A percentile compares a stretch with the other conserved stretches of the same genome.
Conservation (phyloP, 768 basidiomycete species). For the Harrya chromipes region DNA sequence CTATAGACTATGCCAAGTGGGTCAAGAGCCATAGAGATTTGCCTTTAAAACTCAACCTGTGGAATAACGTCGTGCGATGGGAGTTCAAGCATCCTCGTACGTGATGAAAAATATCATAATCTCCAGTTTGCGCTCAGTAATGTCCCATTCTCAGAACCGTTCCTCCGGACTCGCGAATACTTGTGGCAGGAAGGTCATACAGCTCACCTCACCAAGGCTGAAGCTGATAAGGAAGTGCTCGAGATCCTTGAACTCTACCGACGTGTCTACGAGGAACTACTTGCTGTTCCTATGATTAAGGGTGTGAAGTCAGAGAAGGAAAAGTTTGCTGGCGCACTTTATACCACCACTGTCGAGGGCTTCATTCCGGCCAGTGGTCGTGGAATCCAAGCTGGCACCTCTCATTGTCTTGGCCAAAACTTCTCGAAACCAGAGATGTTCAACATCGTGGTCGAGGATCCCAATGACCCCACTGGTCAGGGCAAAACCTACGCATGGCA, state of each 20-base stretch:
- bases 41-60: conserved; percentile 95
- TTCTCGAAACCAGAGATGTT: conserved; percentile 97
- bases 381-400: conserved; percentile 97
- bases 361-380: conserved; percentile 97
- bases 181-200: conserved; percentile 99
- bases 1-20: conserved; percentile 95
- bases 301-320: conserved; percentile 99
- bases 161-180: conserved; percentile 98
- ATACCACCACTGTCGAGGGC: conserved; percentile 97
- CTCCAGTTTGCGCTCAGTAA: background rate
- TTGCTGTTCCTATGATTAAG: conserved; percentile 95
- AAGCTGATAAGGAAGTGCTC: conserved; percentile 89
- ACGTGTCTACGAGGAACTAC: conserved; percentile 92
- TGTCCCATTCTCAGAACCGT: conserved; percentile 66
- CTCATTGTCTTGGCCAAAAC: conserved; percentile 97
- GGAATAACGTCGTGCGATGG: conserved; percentile 99
- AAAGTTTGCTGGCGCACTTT: conserved; percentile 97
- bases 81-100: conserved; percentile 98
- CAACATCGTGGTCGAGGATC: conserved; percentile 95
- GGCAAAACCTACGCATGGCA: conserved; percentile 90
- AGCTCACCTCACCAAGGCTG: conserved; percentile 81
- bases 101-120: conserved; percentile 24
- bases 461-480: conserved; percentile 63
- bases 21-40: conserved; percentile 96
- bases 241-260: conserved; percentile 96